A percentile compares a stretch with the other conserved stretches of the same genome.
These are phyloP conservation scores for Fusarium redolens DNA, from an alignment of 2,329 filamentous ascomycete species.

Conservation along the genomic window DNA sequence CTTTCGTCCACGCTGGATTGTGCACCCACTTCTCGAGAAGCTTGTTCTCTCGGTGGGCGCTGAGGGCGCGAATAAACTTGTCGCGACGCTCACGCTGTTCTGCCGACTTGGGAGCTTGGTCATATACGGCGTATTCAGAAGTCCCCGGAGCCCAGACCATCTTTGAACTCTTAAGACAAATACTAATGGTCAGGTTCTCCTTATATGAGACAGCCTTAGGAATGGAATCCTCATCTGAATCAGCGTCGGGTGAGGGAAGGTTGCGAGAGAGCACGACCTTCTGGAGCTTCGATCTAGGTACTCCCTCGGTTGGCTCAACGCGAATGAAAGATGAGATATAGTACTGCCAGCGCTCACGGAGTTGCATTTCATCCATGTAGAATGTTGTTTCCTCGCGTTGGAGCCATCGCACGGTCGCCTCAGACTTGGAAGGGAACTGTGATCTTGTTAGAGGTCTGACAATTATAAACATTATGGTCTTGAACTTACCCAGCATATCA, in stretches of 20 bases:
- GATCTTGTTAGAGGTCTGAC: conserved; percentile 47
- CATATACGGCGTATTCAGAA: conserved; percentile 78
- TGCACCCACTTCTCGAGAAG: conserved; percentile 84
- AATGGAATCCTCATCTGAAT: conserved; percentile 71
- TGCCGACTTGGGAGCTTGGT: conserved; percentile 73
- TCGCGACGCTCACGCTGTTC: conserved; percentile 68
- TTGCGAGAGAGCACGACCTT: conserved; percentile 79
- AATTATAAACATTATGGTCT: neutral
- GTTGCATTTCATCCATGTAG: conserved; percentile 88
- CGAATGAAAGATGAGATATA: conserved; percentile 94
- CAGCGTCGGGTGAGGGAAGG: conserved; percentile 70
- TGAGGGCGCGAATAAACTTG: conserved; percentile 63
- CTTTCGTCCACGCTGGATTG: conserved; percentile 83
- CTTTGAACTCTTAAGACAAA: conserved; percentile 82
- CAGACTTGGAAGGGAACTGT: conserved; percentile 74
- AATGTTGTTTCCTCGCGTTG: conserved; percentile 80
- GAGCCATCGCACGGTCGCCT: conserved; percentile 78
- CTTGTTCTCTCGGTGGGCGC: conserved; percentile 74
- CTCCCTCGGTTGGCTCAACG: conserved; percentile 86
- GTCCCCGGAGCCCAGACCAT: conserved; percentile 80
- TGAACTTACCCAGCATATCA: conserved; percentile 85
- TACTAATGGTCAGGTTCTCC: conserved; percentile 77
- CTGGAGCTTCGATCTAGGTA: conserved; percentile 72
- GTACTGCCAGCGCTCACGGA: conserved; percentile 88
- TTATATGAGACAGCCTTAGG: conserved; percentile 71